A percentile compares a stretch with the other conserved stretches of the same genome.
Evolutionary conservation across 306 rosid species (phyloP).

Genomic region (Vigna angularis): DNA sequence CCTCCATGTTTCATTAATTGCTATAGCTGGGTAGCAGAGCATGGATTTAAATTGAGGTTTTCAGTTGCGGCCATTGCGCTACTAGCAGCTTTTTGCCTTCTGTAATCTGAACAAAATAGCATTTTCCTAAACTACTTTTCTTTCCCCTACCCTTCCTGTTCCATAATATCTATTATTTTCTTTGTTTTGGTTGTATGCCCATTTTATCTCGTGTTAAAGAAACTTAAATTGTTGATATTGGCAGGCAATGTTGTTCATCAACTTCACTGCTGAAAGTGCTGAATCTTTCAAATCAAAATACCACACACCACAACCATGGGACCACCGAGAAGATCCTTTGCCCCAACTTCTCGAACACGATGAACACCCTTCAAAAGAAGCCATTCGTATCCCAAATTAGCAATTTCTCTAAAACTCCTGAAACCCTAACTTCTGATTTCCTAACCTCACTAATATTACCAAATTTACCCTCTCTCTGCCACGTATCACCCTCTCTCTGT

Average conservation of each 20-base stretch:
- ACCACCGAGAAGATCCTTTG: too few species aligned
- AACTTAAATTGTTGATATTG: constrained; percentile 41
- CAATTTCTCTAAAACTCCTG: too few species aligned
- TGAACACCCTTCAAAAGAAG: too few species aligned
- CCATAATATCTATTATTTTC: not conserved
- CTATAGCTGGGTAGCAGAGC: not conserved
- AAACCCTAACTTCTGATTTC: too few species aligned
- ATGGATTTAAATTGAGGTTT: not conserved
- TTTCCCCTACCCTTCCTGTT: not conserved
- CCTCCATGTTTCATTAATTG: not conserved
- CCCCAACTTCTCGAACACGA: too few species aligned
- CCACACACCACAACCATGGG: too few species aligned
- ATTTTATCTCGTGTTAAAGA: not conserved
- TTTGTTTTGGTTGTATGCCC: constrained; percentile 14
- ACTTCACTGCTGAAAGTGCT: constrained; percentile 65
- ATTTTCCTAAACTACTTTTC: not conserved
- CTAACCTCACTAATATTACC: too few species aligned
- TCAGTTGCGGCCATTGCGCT: not conserved
- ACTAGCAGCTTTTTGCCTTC: not conserved
- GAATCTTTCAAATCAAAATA: constrained; percentile 72
- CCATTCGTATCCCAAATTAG: too few species aligned
- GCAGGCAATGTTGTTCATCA: constrained; percentile 92
- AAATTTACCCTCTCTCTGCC: too few species aligned
- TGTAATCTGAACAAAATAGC: not conserved
- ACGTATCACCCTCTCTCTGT: too few species aligned